phyloP scores from a whole-genome alignment of 2,329 filamentous ascomycete species.

The Pseudogymnoascus sp. region DNA sequence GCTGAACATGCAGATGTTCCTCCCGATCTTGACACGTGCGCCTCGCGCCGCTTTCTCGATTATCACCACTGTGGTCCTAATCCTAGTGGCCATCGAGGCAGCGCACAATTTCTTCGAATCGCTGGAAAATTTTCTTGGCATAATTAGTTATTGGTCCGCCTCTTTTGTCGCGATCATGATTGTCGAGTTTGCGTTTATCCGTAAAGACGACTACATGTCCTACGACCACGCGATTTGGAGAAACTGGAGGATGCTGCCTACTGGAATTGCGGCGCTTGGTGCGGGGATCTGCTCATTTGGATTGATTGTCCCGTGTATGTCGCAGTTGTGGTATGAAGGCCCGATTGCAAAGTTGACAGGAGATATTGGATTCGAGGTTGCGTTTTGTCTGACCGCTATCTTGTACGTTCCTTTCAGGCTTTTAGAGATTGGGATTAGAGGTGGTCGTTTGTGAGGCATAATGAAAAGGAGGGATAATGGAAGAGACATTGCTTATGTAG shows the following conservation, averaged over 20 bases:
- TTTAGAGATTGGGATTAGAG: constrained; percentile 30
- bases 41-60: constrained; percentile 51
- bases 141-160: constrained; percentile 27
- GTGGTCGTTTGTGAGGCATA: constrained; percentile 6
- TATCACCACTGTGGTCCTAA: constrained; percentile 49
- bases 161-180: constrained; percentile 28
- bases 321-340: constrained; percentile 52
- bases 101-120: constrained; percentile 44
- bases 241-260: constrained; percentile 30
- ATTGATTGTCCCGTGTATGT: constrained; percentile 51
- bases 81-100: constrained; percentile 47
- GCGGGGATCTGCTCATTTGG: constrained; percentile 32
- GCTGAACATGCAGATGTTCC: constrained; percentile 55
- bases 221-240: constrained; percentile 32
- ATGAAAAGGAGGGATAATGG: background rate
- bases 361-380: constrained; percentile 59
- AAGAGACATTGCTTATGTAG: background rate
- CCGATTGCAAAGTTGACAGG: constrained; percentile 52
- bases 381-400: constrained; percentile 40
- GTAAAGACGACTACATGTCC: constrained; percentile 22
- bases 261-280: constrained; percentile 32
- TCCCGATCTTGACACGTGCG: constrained; percentile 46
- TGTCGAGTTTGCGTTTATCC: constrained; percentile 30
- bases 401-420: constrained; percentile 36
- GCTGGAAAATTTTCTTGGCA: constrained; percentile 21